These are phyloP conservation scores for Sungouiella thailandica DNA, from an alignment of 805 yeast genomes.

Conservation along the genomic window DNA sequence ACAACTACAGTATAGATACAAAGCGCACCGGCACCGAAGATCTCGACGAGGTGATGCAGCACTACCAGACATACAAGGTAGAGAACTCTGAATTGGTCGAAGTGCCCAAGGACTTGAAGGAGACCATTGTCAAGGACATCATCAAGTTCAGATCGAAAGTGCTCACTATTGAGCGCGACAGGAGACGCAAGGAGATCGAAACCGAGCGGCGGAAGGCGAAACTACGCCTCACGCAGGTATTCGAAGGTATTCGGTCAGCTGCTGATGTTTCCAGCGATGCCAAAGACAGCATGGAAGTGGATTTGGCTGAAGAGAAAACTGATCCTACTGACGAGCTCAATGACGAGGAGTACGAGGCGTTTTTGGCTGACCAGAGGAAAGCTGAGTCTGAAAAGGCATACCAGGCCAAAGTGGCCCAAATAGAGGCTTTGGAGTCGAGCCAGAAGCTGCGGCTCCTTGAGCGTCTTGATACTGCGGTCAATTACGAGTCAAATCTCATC, in stretches of 20 bases:
- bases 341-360: constrained; percentile 26
- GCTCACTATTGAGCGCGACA: constrained; percentile 45
- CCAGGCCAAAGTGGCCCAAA: constrained; percentile 9
- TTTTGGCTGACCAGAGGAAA: constrained; percentile 18
- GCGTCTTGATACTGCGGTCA: constrained; percentile 16
- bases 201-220: constrained; percentile 48
- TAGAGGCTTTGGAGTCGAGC: constrained; percentile 11
- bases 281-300: constrained; percentile 16
- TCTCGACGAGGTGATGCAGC: constrained; percentile 30
- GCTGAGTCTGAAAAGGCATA: constrained; percentile 20
- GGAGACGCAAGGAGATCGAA: constrained; percentile 44
- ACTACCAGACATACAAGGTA: constrained; percentile 42
- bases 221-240: constrained; percentile 41
- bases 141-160: constrained; percentile 54
- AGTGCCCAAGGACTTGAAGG: constrained; percentile 50
- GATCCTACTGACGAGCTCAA: constrained; percentile 7
- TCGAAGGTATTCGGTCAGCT: constrained; percentile 26
- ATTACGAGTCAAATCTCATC: constrained; percentile 35
- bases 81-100: constrained; percentile 55
- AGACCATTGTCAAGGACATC: constrained; percentile 48
- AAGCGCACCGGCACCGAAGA: constrained; percentile 29
- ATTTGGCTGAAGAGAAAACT: constrained; percentile 2
- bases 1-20: constrained; percentile 15
- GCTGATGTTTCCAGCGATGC: constrained; percentile 5
- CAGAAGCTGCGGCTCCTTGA: constrained; percentile 19